phyloP scores from a whole-genome alignment of 306 rosid genomes.

The Lathyrus sativus region DNA sequence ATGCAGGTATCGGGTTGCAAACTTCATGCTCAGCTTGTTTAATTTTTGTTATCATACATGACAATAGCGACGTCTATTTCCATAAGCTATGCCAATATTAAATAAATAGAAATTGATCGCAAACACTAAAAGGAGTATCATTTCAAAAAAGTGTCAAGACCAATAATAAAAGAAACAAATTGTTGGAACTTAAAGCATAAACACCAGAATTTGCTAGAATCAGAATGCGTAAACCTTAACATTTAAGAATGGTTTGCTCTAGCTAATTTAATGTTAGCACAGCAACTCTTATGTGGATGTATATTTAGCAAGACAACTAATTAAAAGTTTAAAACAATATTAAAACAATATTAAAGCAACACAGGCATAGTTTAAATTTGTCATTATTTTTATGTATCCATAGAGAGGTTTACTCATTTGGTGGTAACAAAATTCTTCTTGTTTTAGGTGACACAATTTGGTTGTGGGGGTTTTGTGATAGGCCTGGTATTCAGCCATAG shows the following conservation, averaged over 20 bases:
- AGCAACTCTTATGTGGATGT: not conserved
- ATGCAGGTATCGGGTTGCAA: slow-evolving; percentile 55
- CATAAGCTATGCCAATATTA: not conserved
- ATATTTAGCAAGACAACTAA: not conserved
- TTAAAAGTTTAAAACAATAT: too few species aligned
- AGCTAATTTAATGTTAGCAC: not conserved
- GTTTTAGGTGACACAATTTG: slow-evolving; percentile 69
- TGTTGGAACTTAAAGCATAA: not conserved
- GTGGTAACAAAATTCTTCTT: not conserved
- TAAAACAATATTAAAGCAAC: not conserved
- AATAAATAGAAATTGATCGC: not conserved
- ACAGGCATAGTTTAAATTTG: not conserved
- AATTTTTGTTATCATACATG: not conserved
- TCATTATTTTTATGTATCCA: not conserved
- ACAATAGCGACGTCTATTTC: not conserved
- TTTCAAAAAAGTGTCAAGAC: not conserved
- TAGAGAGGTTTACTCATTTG: not conserved
- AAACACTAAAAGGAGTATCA: not conserved
- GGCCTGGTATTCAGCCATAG: slow-evolving; percentile 75
- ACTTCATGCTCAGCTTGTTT: not conserved
- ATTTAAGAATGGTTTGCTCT: not conserved
- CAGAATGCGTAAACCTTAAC: not conserved
- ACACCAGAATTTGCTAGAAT: not conserved
- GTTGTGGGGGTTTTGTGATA: slow-evolving; percentile 74
- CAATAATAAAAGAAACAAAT: not conserved